A percentile compares a stretch with the other conserved stretches of the same genome.
These are phyloP conservation scores for Backusella morwellensis DNA, from an alignment of 192 early-diverging fungal genomes.

Conservation along the genomic window DNA sequence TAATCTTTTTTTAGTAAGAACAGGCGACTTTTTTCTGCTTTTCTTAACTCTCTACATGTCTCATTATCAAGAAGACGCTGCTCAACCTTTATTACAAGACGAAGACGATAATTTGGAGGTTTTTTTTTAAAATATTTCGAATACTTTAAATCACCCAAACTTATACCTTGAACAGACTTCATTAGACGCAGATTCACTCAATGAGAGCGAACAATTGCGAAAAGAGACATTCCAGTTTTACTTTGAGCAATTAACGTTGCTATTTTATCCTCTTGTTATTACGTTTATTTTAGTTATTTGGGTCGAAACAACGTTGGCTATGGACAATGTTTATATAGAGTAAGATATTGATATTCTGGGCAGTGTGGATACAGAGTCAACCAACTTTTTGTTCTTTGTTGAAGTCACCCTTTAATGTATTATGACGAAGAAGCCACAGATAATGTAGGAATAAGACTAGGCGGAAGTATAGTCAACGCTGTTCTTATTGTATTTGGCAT, in stretches of 20 bases:
- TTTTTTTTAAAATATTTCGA: not conserved
- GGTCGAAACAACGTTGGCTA: constrained; percentile 1
- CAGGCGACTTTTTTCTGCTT: not conserved
- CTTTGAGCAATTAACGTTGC: not conserved
- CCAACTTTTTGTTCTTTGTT: not conserved
- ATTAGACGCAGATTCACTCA: not conserved
- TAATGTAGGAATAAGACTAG: not conserved
- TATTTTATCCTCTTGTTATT: constrained; percentile 10
- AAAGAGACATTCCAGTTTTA: not conserved
- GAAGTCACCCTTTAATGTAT: not conserved
- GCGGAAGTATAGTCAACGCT: not conserved
- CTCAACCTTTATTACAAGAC: not conserved
- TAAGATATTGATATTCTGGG: not conserved
- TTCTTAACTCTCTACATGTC: not conserved
- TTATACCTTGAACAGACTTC: not conserved
- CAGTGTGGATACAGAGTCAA: no score
- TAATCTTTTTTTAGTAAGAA: not conserved
- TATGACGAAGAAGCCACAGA: not conserved
- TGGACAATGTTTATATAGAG: not conserved
- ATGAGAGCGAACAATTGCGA: not conserved
- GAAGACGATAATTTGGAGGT: not conserved
- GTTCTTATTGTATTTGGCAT: not conserved
- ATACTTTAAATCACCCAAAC: not conserved
- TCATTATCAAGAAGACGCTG: not conserved
- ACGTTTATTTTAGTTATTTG: constrained; percentile 1